Base-by-base conservation (phyloP, 148 eudicot species). In the Vaccinium darrowii region DNA sequence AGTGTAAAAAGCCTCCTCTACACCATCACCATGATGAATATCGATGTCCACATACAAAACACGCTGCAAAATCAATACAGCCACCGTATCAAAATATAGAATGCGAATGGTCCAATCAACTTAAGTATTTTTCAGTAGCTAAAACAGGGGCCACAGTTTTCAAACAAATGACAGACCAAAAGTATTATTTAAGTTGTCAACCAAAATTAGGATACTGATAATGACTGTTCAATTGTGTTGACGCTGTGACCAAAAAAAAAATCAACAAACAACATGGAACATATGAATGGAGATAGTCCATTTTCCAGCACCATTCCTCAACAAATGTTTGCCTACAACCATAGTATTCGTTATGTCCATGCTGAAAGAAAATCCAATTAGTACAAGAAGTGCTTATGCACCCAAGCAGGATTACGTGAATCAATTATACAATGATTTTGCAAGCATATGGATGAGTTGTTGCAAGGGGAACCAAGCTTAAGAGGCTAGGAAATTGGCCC, bases 11-110 rank as follows among this genome's bases (percentile, higher is more conserved):
- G 93, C 95, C 84, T 92, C 95, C 85, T 92, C 95, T 27, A 92
- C 93, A 63, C 94, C 95, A 84, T 92, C 93, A 13, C 93, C 93
- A 65, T 92, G 95, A 86, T 92, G 95, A 78, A 92, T 91, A 87
- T 92, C 95, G 81, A 92, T 92, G 87, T 92, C 95, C 58, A 92
- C 93, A 62, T 92, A 92, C 76, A 92, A 82, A 79, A 92, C 94
- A 84, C 93, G 94, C 94, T 90, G 93, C 89, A 85, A 73, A 19
- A 76, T 23, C 52, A 83, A 76, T 30, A 43, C 11, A 39, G 77
- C 9, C 77, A 73, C 77, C 39, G 19, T 71, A 82, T 50, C 43
- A 79, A 65, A 63, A 19, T 11, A 80, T 36, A 36, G 1, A 18
- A 80, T 18, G 67, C 0, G 8, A 56, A n/a, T 16, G 25, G 67